Percentiles rank a stretch among this genome's conserved stretches.
These are phyloP conservation scores for Metschnikowia borealis DNA, from an alignment of 805 yeast genomes.

Conservation along the genomic window DNA sequence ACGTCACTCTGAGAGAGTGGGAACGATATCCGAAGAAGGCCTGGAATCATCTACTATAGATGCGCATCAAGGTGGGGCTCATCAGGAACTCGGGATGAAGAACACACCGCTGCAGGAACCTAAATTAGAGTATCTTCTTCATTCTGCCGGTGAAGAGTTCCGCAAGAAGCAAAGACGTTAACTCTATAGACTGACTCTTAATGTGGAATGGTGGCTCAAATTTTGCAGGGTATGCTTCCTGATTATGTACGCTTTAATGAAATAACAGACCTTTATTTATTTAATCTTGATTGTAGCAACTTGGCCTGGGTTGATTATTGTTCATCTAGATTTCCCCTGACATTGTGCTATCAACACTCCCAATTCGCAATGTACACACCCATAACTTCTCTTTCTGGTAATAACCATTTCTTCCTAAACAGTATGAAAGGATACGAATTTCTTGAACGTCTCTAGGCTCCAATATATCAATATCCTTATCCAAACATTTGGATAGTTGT, in stretches of 20 bases:
- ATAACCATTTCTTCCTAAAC: background rate
- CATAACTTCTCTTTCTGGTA: background rate
- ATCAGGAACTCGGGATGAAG: background rate
- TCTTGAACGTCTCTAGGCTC: background rate
- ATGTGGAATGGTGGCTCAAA: background rate
- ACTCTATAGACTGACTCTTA: background rate
- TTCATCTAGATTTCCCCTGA: background rate
- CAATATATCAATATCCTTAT: background rate
- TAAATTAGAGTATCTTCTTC: constrained; percentile 2
- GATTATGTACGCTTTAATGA: background rate
- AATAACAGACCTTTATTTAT: background rate
- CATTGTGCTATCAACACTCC: background rate
- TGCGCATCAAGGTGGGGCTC: background rate
- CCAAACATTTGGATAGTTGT: background rate
- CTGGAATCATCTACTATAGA: constrained; percentile 3
- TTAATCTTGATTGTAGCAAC: too few species aligned
- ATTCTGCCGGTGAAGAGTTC: background rate
- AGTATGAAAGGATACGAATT: background rate
- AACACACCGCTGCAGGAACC: constrained; percentile 3
- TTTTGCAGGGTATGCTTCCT: background rate
- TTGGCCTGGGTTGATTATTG: background rate
- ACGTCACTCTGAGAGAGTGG: background rate
- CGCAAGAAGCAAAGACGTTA: constrained; percentile 1
- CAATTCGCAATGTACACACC: background rate
- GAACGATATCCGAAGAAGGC: constrained; percentile 1